Evolutionary conservation across 1,139 yeast genomes (phyloP).

Genomic region (Hemisphaericaspora subhashii): DNA sequence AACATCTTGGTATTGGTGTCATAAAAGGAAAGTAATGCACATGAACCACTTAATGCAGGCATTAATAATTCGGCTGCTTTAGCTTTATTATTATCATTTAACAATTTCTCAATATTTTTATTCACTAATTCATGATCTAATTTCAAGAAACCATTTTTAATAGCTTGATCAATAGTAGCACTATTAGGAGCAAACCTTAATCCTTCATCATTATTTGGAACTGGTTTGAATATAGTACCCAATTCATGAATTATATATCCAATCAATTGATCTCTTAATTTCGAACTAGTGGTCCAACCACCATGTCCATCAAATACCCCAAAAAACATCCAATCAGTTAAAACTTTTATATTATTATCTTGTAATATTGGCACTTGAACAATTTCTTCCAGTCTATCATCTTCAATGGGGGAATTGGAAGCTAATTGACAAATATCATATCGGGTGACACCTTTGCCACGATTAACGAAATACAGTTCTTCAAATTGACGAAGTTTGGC

Average conservation of each 20-base stretch:
- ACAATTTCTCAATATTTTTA: conserved; percentile 66
- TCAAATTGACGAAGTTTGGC: conserved; percentile 68
- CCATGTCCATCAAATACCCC: conserved; percentile 97
- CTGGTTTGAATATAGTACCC: conserved; percentile 62
- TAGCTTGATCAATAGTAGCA: conserved; percentile 75
- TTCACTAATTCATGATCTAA: conserved; percentile 87
- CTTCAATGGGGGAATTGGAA: conserved; percentile 92
- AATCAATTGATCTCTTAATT: conserved; percentile 76
- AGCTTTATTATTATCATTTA: conserved; percentile 59
- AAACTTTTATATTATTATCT: conserved; percentile 50
- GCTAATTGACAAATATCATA: conserved; percentile 90
- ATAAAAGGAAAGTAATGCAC: conserved; percentile 85
- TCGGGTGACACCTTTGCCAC: conserved; percentile 90
- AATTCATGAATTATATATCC: conserved; percentile 76
- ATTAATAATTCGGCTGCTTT: conserved; percentile 74
- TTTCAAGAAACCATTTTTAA: conserved; percentile 75
- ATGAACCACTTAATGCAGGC: conserved; percentile 95
- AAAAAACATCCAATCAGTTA: conserved; percentile 91
- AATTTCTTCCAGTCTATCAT: conserved; percentile 84
- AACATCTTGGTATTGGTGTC: conserved; percentile 71
- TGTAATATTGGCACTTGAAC: conserved; percentile 75
- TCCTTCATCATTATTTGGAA: conserved; percentile 39
- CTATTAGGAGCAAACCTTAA: conserved; percentile 59
- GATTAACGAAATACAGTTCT: conserved; percentile 75
- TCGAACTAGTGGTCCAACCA: conserved; percentile 91